Evolutionary conservation across 352 stramenopile genomes (phyloP).

Genomic region (Phytophthora nicotianae): DNA sequence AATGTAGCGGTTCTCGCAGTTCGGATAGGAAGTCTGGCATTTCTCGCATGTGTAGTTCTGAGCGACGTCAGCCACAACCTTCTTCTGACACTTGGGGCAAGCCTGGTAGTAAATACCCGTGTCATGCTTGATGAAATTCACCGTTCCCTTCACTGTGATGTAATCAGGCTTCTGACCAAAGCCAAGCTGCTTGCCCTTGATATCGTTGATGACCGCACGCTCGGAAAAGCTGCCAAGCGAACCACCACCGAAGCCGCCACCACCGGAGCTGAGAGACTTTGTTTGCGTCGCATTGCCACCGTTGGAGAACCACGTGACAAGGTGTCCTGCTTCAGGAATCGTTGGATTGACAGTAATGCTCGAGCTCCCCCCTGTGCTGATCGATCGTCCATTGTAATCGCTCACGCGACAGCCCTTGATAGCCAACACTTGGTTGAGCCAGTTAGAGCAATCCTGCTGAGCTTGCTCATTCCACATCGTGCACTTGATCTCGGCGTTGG

Average conservation of each 20-base stretch:
- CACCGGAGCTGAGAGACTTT: slow-evolving; percentile 80
- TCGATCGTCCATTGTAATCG: slow-evolving; percentile 94
- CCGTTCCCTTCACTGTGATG: slow-evolving; percentile 94
- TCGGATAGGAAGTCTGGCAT: slow-evolving; percentile 94
- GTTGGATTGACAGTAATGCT: slow-evolving; percentile 87
- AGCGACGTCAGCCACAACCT: slow-evolving; percentile 92
- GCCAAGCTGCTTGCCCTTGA: slow-evolving; percentile 96
- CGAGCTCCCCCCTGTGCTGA: slow-evolving; percentile 84
- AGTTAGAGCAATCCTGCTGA: slow-evolving; percentile 83
- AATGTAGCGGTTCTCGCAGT: slow-evolving; percentile 96
- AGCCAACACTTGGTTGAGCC: slow-evolving; percentile 92
- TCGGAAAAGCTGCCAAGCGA: slow-evolving; percentile 85
- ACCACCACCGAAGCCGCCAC: slow-evolving; percentile 76
- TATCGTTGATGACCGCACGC: slow-evolving; percentile 90
- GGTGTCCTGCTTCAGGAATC: slow-evolving; percentile 82
- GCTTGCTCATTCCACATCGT: slow-evolving; percentile 97
- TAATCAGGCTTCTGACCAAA: slow-evolving; percentile 97
- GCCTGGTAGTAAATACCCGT: slow-evolving; percentile 87
- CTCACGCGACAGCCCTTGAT: slow-evolving; percentile 96
- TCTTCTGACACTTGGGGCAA: slow-evolving; percentile 91
- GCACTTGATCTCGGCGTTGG: slow-evolving; percentile 94
- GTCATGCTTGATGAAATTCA: slow-evolving; percentile 98
- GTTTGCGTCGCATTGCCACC: slow-evolving; percentile 65
- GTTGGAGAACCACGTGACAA: slow-evolving; percentile 89
- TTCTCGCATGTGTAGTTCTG: slow-evolving; percentile 97